Base-by-base conservation (phyloP, 257 asterid genomes). In the Solanum clarkiae region DNA sequence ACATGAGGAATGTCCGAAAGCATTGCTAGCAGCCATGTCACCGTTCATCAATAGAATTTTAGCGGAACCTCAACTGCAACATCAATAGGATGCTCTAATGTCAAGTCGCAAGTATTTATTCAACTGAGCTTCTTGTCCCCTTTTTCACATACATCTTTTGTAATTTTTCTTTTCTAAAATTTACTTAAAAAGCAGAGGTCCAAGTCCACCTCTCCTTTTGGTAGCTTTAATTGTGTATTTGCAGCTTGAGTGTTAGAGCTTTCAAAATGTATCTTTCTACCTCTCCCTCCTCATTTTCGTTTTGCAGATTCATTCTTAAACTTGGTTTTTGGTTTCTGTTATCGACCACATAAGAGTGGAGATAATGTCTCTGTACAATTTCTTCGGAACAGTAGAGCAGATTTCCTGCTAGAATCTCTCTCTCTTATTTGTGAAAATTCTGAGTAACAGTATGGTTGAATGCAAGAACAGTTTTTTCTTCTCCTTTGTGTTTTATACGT, bases 1-100 rank as follows among this genome's bases (percentile, higher is more conserved):
- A 17, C 99, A 95, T 2, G 99, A 96, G 94, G 99, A 96, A 89
- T 96, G 99, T 77, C 97, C 99, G 29, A 96, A 92, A 92, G 99
- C 97, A 71, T 90, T 96, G 91, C 94, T 96, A 84, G 97, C 95
- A 26, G 98, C 98, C 81, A 89, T 96, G 75, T 88, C 92, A 14
- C 99, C 99, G 8, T 96, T 96, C 91, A 91, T 96, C 80, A 87
- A 89, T 62, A 89, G 93, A 89, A 89, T 96, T 80, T 82, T 93
- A 84, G 66, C 63, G 84, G 91, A 86, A 89, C 87, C 92, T 69
- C 96, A 93, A 56, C 83, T 83, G 77, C 92, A 86, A 87, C 90
- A 85, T 82, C 86, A 86, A 86, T 88, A 92, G 91, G 86, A 69
- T 16, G 65, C 65, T 79, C 47, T 79, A 65, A 79, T 79, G 66